Conservation (phyloP, 163 green algal genomes). For the Scenedesmus sp. region DNA sequence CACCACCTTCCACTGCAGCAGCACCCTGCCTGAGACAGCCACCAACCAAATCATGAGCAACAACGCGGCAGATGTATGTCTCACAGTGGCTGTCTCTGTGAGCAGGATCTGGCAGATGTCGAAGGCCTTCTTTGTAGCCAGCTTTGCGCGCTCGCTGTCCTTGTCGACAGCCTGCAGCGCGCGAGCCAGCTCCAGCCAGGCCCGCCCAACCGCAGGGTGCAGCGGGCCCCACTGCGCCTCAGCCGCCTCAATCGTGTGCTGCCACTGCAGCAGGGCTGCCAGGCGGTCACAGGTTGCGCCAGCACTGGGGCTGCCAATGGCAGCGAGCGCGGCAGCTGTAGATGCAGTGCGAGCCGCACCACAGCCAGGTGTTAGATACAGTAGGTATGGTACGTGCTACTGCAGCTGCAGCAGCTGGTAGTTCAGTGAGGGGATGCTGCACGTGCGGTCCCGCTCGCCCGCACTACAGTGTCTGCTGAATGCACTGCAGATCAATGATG, state of each 20-base stretch:
- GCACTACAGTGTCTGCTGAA: background rate
- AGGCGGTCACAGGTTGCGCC: background rate
- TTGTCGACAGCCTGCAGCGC: conserved; percentile 47
- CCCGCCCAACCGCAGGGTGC: conserved; percentile 50
- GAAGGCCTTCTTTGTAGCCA: conserved; percentile 54
- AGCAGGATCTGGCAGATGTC: conserved; percentile 58
- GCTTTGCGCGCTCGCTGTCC: conserved; percentile 42
- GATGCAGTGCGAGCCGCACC: background rate
- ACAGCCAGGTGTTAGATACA: too few species aligned
- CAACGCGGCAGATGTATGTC: background rate
- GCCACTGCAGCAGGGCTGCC: conserved; percentile 47
- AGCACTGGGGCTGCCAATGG: conserved; percentile 1
- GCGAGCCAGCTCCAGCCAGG: conserved; percentile 51
- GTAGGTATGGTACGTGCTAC: too few species aligned
- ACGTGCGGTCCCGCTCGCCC: background rate
- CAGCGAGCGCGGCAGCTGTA: conserved; percentile 32
- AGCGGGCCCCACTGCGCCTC: conserved; percentile 37
- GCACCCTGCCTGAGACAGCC: too few species aligned
- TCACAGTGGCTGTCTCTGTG: conserved; percentile 36
- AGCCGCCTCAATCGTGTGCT: conserved; percentile 53
- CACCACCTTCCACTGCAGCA: background rate
- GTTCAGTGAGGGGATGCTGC: background rate
- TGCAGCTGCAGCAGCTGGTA: too few species aligned
- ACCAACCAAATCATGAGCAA: background rate
- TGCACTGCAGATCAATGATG: background rate